These are phyloP conservation scores for Cairneyella variabilis DNA, from an alignment of 495 filamentous ascomycete genomes.

Conservation along the genomic window DNA sequence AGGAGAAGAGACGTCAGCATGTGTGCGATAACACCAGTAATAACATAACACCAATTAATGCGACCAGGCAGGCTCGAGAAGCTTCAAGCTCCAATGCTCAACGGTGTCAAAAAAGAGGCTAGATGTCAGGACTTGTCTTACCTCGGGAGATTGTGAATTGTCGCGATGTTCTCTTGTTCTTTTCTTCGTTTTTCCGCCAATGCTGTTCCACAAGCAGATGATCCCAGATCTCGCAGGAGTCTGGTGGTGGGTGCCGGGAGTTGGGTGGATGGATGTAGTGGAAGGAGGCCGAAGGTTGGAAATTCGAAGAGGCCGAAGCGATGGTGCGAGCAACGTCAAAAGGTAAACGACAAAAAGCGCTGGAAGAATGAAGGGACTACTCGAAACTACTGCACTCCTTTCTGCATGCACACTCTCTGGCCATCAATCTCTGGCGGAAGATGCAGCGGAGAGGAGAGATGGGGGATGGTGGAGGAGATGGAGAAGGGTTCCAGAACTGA, in stretches of 20 bases:
- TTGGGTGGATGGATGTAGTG: slow-evolving; percentile 1
- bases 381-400: slow-evolving; percentile 4
- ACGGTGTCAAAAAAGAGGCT: slow-evolving; percentile 13
- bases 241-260: neutral
- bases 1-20: slow-evolving; percentile 11
- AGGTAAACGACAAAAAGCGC: slow-evolving; percentile 22
- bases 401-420: slow-evolving; percentile 8
- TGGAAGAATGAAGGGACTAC: slow-evolving; percentile 20
- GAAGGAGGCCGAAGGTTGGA: slow-evolving; percentile 2
- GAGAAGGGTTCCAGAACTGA: neutral
- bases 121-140: slow-evolving; percentile 18
- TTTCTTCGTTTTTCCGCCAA: slow-evolving; percentile 4
- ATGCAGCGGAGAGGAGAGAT: neutral
- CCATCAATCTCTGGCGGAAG: slow-evolving; percentile 19
- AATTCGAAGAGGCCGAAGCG: slow-evolving; percentile 17
- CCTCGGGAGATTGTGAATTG: slow-evolving; percentile 19
- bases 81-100: slow-evolving; percentile 10
- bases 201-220: slow-evolving; percentile 11
- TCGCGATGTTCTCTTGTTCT: neutral
- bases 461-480: neutral
- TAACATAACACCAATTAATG: neutral
- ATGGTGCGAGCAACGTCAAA: slow-evolving; percentile 14
- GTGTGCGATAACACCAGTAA: slow-evolving; percentile 5
- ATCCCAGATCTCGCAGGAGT: slow-evolving; percentile 4
- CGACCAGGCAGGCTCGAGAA: neutral